These are phyloP conservation scores for Solanum peruvianum DNA, from an alignment of 257 asterid species.

Conservation along the genomic window DNA sequence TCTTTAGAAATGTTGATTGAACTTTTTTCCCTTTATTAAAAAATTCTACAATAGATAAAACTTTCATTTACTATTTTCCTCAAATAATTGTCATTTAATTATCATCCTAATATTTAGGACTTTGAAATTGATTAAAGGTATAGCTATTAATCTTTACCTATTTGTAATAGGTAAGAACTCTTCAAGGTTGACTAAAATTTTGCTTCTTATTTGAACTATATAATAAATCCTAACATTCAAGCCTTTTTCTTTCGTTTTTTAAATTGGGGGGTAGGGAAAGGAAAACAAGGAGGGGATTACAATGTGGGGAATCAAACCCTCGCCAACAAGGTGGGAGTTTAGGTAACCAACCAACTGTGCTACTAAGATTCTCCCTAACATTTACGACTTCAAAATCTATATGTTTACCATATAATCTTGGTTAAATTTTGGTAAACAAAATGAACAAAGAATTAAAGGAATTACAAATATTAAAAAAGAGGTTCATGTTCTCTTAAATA, in stretches of 20 bases:
- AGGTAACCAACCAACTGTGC: background rate
- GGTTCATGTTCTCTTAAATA: background rate
- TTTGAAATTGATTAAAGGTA: background rate
- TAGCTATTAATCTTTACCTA: background rate
- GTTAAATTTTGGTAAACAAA: background rate
- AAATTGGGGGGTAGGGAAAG: background rate
- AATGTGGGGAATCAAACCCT: background rate
- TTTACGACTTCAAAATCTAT: background rate
- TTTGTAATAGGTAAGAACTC: background rate
- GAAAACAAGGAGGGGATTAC: background rate
- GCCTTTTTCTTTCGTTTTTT: background rate
- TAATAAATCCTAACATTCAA: background rate
- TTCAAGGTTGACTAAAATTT: background rate
- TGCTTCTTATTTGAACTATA: background rate
- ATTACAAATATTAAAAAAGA: background rate
- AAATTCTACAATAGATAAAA: background rate
- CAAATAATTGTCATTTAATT: background rate
- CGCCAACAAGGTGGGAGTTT: background rate
- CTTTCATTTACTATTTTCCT: background rate
- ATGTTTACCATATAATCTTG: background rate
- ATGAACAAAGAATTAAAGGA: background rate
- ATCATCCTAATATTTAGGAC: background rate
- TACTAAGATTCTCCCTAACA: background rate
- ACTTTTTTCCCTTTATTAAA: background rate
- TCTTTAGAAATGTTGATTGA: background rate